Evolutionary conservation across 352 stramenopile genomes (phyloP).

Genomic region (Globisporangium acanthophoron): DNA sequence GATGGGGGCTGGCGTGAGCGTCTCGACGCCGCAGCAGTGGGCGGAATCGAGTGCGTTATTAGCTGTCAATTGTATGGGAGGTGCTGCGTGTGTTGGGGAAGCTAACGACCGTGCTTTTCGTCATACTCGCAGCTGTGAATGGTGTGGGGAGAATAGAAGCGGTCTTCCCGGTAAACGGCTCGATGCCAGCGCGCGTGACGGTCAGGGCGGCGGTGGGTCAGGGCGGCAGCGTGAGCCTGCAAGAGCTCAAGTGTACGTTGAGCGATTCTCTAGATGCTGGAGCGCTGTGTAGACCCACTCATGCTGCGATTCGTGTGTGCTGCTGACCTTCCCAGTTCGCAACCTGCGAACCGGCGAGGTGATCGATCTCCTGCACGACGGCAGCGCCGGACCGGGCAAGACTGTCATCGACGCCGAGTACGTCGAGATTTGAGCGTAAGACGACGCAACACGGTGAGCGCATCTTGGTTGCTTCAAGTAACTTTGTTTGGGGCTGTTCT

Average conservation of each 20-base stretch:
- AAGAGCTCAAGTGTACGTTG: conserved; percentile 61
- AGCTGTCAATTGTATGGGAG: neutral
- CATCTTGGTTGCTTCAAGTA: no score
- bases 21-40: conserved; percentile 62
- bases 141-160: conserved; percentile 55
- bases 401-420: conserved; percentile 73
- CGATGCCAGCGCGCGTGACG: conserved; percentile 34
- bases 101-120: conserved; percentile 1
- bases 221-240: conserved; percentile 33
- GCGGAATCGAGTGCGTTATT: conserved; percentile 60
- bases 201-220: conserved; percentile 48
- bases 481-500: neutral
- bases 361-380: conserved; percentile 61
- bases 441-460: conserved; percentile 4
- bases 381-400: conserved; percentile 30
- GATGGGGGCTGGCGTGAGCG: conserved; percentile 40
- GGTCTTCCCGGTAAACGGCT: conserved; percentile 48
- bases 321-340: conserved; percentile 26
- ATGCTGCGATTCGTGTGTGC: neutral
- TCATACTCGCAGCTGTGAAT: conserved; percentile 48
- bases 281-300: neutral
- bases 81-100: conserved; percentile 1
- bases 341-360: conserved; percentile 51
- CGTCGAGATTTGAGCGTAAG: conserved; percentile 38
- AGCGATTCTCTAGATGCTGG: neutral